Evolutionary conservation across 208 protist genomes (phyloP), one percentile per base, ranked within the genome.

Genomic region (Wallacemonas sp.): DNA sequence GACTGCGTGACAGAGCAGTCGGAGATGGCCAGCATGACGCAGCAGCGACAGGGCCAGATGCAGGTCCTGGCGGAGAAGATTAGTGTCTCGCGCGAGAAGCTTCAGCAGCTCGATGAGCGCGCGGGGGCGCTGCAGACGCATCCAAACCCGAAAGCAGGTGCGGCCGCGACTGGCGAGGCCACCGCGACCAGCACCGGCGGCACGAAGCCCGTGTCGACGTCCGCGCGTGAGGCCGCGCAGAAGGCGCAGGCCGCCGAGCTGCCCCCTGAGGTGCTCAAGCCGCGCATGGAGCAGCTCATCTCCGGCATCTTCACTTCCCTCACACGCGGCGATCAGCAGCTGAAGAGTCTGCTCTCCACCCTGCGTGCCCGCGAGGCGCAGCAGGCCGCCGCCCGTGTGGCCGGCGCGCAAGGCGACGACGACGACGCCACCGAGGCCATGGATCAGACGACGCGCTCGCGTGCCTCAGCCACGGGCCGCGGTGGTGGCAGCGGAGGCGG

Each of bases 21-120:
- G n/a, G 89, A 96, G 59, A 95, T 97, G 89, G 75, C 82, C 20
- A 48, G 70, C 18, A 93, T 98, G 85, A 83, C 89, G 26, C 44
- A 77, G 5, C 80, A 93, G 63, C 86, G 97, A 8, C 84, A 87
- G 61, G 41, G 64, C 12, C 93, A 98, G 76, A 98, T 98, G 73
- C 75, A 85, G 33, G 70, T 67, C 5, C 74, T 98, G 32, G 70
- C 82, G 39, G 70, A 76, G 29, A 87, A 89, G 50, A 97, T 98
- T 55, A 48, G 52, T 12, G 76, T 74, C 31, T 83, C 97, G 45
- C 72, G 94, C 36, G 65, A 84, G 31, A 93, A 96, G 67, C 62
- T 92, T 38, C 62, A 69, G 46, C 76, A 77, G 50, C 74, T 98
- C 12, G 76, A 87, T 42, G 84, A 94, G 55, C 84, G 89, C 22